Conservation (phyloP, 2,329 filamentous ascomycete genomes). For the Stachybotrys elegans region DNA sequence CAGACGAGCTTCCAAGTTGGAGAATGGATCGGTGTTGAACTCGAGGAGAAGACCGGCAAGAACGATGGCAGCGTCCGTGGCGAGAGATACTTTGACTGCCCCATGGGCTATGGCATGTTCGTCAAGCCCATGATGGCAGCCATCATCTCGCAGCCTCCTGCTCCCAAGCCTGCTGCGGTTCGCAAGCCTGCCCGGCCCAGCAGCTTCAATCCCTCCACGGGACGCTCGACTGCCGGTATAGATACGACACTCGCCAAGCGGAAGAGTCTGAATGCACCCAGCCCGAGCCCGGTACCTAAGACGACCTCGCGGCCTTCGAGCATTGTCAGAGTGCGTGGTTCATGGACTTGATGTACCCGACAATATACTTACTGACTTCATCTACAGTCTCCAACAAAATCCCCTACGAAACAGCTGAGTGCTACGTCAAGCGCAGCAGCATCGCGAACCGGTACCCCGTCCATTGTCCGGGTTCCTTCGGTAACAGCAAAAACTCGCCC, state of each 20-base stretch:
- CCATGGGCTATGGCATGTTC: conserved; percentile 75
- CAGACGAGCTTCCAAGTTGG: conserved; percentile 73
- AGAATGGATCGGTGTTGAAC: conserved; percentile 85
- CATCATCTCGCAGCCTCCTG: conserved; percentile 46
- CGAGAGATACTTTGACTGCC: conserved; percentile 83
- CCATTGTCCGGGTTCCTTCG: conserved; percentile 44
- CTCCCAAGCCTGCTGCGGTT: conserved; percentile 28
- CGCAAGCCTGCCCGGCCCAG: conserved; percentile 40
- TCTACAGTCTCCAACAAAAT: conserved; percentile 67
- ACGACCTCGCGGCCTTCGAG: conserved; percentile 46
- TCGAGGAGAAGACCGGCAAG: conserved; percentile 78
- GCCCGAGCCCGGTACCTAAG: conserved; percentile 64
- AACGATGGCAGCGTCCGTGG: conserved; percentile 91
- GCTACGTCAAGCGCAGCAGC: conserved; percentile 52
- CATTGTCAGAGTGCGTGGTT: conserved; percentile 46
- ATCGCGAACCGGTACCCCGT: conserved; percentile 62
- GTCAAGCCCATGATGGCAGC: conserved; percentile 67
- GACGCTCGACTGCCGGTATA: conserved; percentile 33
- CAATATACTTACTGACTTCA: conserved; percentile 1
- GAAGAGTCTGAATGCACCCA: conserved; percentile 66
- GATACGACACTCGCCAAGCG: conserved; percentile 55
- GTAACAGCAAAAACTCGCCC: conserved; percentile 47
- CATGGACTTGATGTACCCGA: background rate
- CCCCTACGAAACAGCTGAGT: conserved; percentile 68
- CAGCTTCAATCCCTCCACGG: conserved; percentile 40